Conservation (phyloP, 2,329 filamentous ascomycete genomes). For the Stagonosporopsis chrysanthemi region DNA sequence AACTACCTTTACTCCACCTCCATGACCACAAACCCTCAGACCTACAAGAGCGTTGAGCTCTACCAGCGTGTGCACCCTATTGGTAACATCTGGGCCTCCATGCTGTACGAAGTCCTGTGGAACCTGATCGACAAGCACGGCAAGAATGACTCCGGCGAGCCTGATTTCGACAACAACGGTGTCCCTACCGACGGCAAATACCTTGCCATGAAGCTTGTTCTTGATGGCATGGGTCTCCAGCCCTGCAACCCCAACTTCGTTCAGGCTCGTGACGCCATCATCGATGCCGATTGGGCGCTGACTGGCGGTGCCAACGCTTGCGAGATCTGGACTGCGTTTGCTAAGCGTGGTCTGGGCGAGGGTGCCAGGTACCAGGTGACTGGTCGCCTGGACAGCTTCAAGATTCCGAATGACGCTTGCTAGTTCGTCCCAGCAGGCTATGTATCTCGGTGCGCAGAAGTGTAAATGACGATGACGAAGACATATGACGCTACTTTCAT, state of each 20-base stretch:
- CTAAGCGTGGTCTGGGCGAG: conserved; percentile 63
- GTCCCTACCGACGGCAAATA: conserved; percentile 63
- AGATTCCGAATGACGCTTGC: conserved; percentile 32
- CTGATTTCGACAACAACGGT: conserved; percentile 54
- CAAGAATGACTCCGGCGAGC: conserved; percentile 55
- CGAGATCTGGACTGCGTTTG: conserved; percentile 63
- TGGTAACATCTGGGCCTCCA: conserved; percentile 62
- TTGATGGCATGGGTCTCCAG: conserved; percentile 63
- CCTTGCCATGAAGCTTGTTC: conserved; percentile 61
- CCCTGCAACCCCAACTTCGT: conserved; percentile 65
- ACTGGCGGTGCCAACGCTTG: conserved; percentile 62
- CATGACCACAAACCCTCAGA: conserved; percentile 59
- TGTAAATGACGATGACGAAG: conserved; percentile 12
- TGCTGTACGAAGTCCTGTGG: conserved; percentile 66
- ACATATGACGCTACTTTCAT: conserved; percentile 1
- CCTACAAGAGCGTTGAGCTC: conserved; percentile 56
- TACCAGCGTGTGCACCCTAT: conserved; percentile 56
- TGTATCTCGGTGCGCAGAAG: not conserved
- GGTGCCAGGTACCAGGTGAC: conserved; percentile 33
- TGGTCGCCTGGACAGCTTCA: conserved; percentile 33
- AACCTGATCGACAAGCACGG: conserved; percentile 65
- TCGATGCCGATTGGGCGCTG: conserved; percentile 62
- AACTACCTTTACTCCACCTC: conserved; percentile 61
- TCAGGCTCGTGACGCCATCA: conserved; percentile 62
- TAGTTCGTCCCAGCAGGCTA: not conserved